Evolutionary conservation across 371 early-diverging fungal genomes (phyloP), one percentile per base, ranked within the genome.

Genomic region (Apophysomyces ossiformis): DNA sequence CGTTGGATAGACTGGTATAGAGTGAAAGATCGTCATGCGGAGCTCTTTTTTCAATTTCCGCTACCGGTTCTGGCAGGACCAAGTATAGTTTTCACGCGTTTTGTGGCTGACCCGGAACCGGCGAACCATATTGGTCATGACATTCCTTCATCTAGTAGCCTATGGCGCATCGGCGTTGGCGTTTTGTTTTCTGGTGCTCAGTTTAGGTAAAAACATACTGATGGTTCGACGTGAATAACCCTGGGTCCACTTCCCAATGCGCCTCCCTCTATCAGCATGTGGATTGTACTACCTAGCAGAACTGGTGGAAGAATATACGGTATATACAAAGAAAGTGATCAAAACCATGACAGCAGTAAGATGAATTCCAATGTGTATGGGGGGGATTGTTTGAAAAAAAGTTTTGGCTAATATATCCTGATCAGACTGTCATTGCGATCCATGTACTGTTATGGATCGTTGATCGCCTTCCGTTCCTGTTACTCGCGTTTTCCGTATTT

Each of bases 211-310:
- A 13, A 26, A 26, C 32, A 2, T 26, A 26, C 32, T 26, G 32
- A 26, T 26, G 32, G 32, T 26, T 26, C 3, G 32, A 26, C 32
- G 32, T 26, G 32, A 26, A 26, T 26, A 26, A 26, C 32, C 32
- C 32, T 26, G 1, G 1, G 3, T 2, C 32, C 1, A 26, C 32
- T 26, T 26, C 32, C 32, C 32, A 26, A 2, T 26, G 32, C 32
- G 32, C 32, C 2, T 26, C 2, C 32, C 32, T 36, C 57, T 11
- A 11, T 37, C 70, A 94, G 95, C 94, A 21, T 92, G 92, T 73
- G 94, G 94, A 1, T 84, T 95, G 56, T 95, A 95, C 67, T 91
- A 91, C 63, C 80, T 93, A 35, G 90, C 92, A 63, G 92, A 90
- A 70, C 64, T 90, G 67, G 88, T 89, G 2, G 87, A 94, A 78